These are phyloP conservation scores for Crotalaria pallida DNA, from an alignment of 306 rosid species.

Conservation along the genomic window DNA sequence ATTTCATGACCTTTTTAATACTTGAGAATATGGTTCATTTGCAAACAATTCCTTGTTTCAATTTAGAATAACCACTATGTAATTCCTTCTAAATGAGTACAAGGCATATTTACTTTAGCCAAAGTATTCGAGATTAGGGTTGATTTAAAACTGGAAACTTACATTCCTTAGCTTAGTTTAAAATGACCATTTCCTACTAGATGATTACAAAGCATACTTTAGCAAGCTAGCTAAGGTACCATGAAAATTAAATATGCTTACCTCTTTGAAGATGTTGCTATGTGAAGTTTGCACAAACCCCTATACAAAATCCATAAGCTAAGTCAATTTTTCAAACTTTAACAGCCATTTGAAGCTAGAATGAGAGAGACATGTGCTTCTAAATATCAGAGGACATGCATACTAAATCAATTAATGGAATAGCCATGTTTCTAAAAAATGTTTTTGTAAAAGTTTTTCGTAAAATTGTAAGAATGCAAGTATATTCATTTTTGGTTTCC, in stretches of 20 bases:
- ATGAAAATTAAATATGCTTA: constrained; percentile 27
- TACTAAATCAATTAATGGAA: not conserved
- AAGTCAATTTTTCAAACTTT: constrained; percentile 18
- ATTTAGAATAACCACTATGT: not conserved
- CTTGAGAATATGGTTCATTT: no score
- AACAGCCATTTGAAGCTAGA: not conserved
- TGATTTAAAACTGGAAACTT: not conserved
- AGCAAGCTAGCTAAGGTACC: not conserved
- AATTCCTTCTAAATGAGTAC: not conserved
- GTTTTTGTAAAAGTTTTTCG: not conserved
- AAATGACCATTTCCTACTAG: not conserved
- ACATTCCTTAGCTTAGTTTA: not conserved
- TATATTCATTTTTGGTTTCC: not conserved
- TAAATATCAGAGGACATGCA: not conserved
- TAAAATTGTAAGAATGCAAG: not conserved
- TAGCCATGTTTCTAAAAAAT: not conserved
- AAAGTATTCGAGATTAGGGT: not conserved
- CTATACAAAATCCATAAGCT: constrained; percentile 39
- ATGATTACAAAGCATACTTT: not conserved
- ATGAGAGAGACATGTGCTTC: not conserved
- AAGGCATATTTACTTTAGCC: not conserved
- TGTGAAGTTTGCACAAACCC: constrained; percentile 68
- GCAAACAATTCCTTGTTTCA: not conserved
- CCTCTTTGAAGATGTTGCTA: constrained; percentile 83
- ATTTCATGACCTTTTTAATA: no score